Base-by-base conservation (phyloP, 345 rosid genomes). In the Sonneratia alba region DNA sequence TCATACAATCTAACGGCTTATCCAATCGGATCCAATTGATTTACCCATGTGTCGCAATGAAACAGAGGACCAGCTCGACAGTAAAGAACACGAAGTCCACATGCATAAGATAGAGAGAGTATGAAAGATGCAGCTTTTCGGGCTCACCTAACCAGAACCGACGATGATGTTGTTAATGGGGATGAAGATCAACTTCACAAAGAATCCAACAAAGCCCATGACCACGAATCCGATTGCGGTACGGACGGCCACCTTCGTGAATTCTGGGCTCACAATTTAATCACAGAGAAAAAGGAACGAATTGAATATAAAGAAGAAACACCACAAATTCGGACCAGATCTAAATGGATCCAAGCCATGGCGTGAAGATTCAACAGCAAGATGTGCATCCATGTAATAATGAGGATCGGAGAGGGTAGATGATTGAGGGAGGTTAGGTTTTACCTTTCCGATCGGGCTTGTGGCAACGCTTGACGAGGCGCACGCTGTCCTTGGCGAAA, bases 81-180 rank as follows among this genome's bases (percentile, higher is more conserved):
- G 7, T 2, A 6, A 62, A 10, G 67, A 32, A 63, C 13, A 24
- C 9, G 27, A 34, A 40, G 14, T 9, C n/a, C n/a, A 36, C 37
- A 65, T 12, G 68, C 19, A 1, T 4, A 36, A 36, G 34, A 8
- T 3, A 65, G 6, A 22, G 3, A 36, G 68, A 5, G 16, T 16
- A 47, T 65, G 21, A 36, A 40, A 65, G 68, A 18, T 22, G 34
- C 6, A 64, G 38, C 9, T 9, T 13, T 16, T 18, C 51, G n/a
- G n/a, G 9, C 68, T 24, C 22, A 69, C 83, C 88, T 89, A 89
- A 79, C 77, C 14, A 74, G 93, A 78, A 32, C 93, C 93, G 69
- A 92, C 91, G 42, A 92, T 88, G 72, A 92, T 89, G 85, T 88
- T 92, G 87, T 89, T 92, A 79, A 92, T 87, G 45, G 97, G 97